Evolutionary conservation across 164 flowering plant species (phyloP), one percentile per base, ranked within the genome.

Genomic region (Euptelea pleiosperma): DNA sequence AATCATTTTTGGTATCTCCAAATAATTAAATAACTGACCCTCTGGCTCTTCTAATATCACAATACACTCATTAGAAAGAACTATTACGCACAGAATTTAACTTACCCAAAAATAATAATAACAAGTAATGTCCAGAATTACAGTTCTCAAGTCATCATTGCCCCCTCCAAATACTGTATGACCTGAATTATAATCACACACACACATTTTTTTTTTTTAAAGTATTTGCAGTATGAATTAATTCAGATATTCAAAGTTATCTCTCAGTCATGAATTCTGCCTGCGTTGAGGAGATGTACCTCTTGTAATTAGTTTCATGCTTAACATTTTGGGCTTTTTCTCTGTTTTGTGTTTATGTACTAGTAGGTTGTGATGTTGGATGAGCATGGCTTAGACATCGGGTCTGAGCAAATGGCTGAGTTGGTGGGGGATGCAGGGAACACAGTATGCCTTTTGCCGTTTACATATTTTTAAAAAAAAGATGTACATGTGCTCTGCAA

Each of bases 371-470:
- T 91, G 56, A 40, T 91, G 72, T 63, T 88, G 80, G 96, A 91
- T 78, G 98, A 91, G 79, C 73, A 26, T 65, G 98, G 98, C 26
- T 12, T 54, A 6, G 86, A 84, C 36, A 62, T 91, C 19, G 63
- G 75, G n/a, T 91, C 98, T 24, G 87, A 84, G 70, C 77, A 79
- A 73, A 75, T 91, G 89, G 98, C 98, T 56, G 87, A 85, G 16
- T 44, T 91, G 63, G 55, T 91, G 39, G 90, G 79, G 25, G 88
- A 83, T 69, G 94, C 94, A 36, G 88, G 85, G 40, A 74, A 73
- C 55, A 83, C 76, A 33, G 96, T 86, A 76, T 28, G 71, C 14
- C 4, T 28, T 52, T 64, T n/a, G 57, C 33, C 16, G n/a, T n/a
- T n/a, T n/a, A n/a, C n/a, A n/a, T n/a, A n/a, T 18, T 60, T 47